Conservation (phyloP, 1,284 basidiomycete genomes). For the Puccinia hordei region DNA sequence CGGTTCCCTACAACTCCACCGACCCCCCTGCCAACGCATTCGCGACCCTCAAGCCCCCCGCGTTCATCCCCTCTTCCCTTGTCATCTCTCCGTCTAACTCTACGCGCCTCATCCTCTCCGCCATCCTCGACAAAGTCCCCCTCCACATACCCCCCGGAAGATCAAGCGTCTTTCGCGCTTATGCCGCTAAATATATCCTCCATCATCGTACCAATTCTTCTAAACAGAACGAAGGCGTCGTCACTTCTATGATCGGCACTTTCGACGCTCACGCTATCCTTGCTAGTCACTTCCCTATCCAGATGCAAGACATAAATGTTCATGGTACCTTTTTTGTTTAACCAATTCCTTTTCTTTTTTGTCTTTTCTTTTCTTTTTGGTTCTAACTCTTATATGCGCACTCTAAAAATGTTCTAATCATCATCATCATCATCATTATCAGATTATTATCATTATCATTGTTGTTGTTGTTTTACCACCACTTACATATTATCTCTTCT, state of each 20-base stretch:
- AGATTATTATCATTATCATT: no score
- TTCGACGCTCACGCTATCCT: not conserved
- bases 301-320: not conserved
- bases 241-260: not conserved
- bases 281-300: not conserved
- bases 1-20: no score
- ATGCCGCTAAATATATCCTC: conserved; percentile 19
- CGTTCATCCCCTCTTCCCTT: not conserved
- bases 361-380: no score
- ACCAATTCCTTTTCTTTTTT: no score
- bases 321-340: not conserved
- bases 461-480: no score
- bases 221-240: not conserved
- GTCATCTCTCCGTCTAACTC: not conserved
- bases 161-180: not conserved
- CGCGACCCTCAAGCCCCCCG: not conserved
- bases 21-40: conserved; percentile 11
- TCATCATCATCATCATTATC: no score
- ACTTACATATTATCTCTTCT: no score
- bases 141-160: not conserved
- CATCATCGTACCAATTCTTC: not conserved
- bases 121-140: conserved; percentile 8
- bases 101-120: not conserved
- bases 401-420: no score
- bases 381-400: no score